A percentile compares a stretch with the other conserved stretches of the same genome.
Evolutionary conservation across 2,329 filamentous ascomycete species (phyloP).

Genomic region (Aciculosporium take): DNA sequence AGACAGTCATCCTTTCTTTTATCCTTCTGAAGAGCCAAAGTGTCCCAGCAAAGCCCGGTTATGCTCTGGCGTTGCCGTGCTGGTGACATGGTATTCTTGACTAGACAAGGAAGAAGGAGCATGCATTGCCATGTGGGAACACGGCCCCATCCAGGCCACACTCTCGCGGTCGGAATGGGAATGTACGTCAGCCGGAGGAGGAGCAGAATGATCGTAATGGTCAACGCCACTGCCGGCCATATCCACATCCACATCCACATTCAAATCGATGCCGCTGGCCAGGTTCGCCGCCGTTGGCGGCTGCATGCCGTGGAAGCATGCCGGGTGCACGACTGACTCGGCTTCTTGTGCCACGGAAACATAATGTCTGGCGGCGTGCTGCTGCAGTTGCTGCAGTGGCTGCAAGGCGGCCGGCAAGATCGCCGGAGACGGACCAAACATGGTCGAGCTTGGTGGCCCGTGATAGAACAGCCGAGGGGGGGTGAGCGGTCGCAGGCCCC

Average conservation of each 20-base stretch:
- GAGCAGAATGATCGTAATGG: not conserved
- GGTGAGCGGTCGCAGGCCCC: conserved; percentile 1
- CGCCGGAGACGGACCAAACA: conserved; percentile 1
- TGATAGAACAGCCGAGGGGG: conserved; percentile 4
- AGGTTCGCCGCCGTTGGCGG: not conserved
- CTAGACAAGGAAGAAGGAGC: not conserved
- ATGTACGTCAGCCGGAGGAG: not conserved
- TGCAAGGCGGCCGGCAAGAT: conserved; percentile 3
- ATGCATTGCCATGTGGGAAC: conserved; percentile 3
- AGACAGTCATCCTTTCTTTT: too few species aligned
- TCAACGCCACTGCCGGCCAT: not conserved
- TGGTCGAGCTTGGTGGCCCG: not conserved
- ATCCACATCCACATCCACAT: conserved; percentile 5
- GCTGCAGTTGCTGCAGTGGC: conserved; percentile 2
- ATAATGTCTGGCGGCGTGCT: not conserved
- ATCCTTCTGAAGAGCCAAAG: not conserved
- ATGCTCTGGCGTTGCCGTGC: conserved; percentile 1
- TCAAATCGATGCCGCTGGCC: conserved; percentile 2
- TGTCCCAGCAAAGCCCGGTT: not conserved
- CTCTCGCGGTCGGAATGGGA: not conserved
- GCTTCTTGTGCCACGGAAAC: not conserved
- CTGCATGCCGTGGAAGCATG: conserved; percentile 2
- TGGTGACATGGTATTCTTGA: conserved; percentile 1
- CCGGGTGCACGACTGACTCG: not conserved
- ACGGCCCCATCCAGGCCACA: conserved; percentile 4